Percentiles rank a stretch among this genome's conserved stretches.
Evolutionary conservation across 352 stramenopile species (phyloP).

Genomic region (Albugo candida): DNA sequence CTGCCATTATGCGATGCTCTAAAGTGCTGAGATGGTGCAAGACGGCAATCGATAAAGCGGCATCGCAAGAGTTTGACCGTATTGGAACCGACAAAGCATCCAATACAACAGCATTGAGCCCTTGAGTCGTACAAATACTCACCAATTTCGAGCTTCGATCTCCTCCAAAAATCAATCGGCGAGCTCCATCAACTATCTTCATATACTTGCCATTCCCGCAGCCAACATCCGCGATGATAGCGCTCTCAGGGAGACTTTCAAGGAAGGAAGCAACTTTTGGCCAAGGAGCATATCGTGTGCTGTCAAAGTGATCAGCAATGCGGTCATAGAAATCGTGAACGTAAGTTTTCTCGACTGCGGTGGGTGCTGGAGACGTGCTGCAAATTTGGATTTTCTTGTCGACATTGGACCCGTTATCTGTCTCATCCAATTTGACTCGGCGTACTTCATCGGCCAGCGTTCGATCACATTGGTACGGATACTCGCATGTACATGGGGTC

Average conservation of each 20-base stretch:
- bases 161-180: slow-evolving; percentile 32
- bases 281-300: slow-evolving; percentile 75
- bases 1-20: slow-evolving; percentile 37
- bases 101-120: slow-evolving; percentile 50
- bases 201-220: slow-evolving; percentile 82
- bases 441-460: slow-evolving; percentile 5
- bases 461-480: slow-evolving; percentile 42
- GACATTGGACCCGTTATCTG: slow-evolving; percentile 2
- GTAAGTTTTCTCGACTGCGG: slow-evolving; percentile 52
- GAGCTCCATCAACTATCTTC: slow-evolving; percentile 38
- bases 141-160: slow-evolving; percentile 47
- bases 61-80: slow-evolving; percentile 50
- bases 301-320: slow-evolving; percentile 65
- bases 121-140: slow-evolving; percentile 32
- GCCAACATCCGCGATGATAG: slow-evolving; percentile 45
- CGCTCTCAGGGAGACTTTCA: background rate
- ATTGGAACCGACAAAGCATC: slow-evolving; percentile 59
- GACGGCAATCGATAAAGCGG: slow-evolving; percentile 66
- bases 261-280: slow-evolving; percentile 47
- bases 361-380: slow-evolving; percentile 21
- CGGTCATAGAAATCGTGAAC: slow-evolving; percentile 79
- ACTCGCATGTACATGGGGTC: slow-evolving; percentile 43
- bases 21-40: slow-evolving; percentile 68
- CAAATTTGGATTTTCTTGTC: slow-evolving; percentile 4
- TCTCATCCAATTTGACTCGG: background rate